Evolutionary conservation across 495 filamentous ascomycete genomes (phyloP), one percentile per base, ranked within the genome.

Genomic region (Penicillium soppii): DNA sequence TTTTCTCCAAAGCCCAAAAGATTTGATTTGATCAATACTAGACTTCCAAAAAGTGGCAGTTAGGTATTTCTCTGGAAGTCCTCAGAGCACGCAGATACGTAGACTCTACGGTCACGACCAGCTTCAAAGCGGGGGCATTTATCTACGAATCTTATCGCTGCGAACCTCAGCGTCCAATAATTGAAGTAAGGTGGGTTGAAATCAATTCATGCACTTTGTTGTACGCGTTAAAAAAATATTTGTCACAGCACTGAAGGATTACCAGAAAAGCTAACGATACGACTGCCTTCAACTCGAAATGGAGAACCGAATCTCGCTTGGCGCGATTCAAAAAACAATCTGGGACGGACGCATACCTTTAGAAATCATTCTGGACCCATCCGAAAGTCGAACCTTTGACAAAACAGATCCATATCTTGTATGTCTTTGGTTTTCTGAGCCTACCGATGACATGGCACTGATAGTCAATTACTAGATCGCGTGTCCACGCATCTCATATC

Each of bases 401-500:
- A 59, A 80, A 45, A 75, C 77, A 12, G 78, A 82, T 48, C 70
- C 77, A 33, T 83, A 81, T 52, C 57, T 83, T 30, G 78, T 82
- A 73, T 37, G 56, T 47, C 19, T 29, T 5, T 32, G 4, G 17
- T 17, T 23, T 22, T 47, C 27, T 16, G 27, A 16, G 7, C 12
- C 9, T 9, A 15, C 5, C 1, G 16, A 15, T 7, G 10, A 13
- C 4, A 29, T 7, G 26, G 13, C 20, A 22, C 57, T 66, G 39
- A 63, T 47, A 39, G 0, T 38, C 33, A 3, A 20, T 36, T 26
- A 16, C 17, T 22, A 82, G 70, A 69, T 78, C 35, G 71, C 70
- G 25, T 83, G 77, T 23, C 79, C 81, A 19, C 74, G 83, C 6
- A 70, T 78, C 47, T 73, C 74, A 54, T 88, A 88, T 76, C 79